These are phyloP conservation scores for Colletotrichum orbiculare DNA, from an alignment of 2,329 filamentous ascomycete genomes.

Conservation along the genomic window DNA sequence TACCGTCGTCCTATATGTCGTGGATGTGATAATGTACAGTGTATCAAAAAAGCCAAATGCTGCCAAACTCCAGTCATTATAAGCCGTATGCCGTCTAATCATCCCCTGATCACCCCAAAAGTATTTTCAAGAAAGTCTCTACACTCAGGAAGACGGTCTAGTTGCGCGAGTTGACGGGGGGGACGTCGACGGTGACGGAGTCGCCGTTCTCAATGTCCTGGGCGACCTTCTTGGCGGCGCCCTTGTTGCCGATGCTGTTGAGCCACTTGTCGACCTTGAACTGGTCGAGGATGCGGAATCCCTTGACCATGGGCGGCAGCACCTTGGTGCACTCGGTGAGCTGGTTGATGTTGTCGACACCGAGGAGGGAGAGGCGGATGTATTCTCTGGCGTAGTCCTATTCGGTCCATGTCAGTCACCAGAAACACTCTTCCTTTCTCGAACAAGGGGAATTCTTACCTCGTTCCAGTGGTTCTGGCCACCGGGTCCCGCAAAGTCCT, in stretches of 20 bases:
- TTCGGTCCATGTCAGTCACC: neutral
- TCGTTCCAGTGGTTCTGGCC: slow-evolving; percentile 55
- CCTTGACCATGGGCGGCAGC: slow-evolving; percentile 48
- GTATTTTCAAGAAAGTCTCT: neutral
- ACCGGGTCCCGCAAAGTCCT: slow-evolving; percentile 46
- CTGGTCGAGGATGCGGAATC: slow-evolving; percentile 31
- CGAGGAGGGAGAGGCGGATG: slow-evolving; percentile 66
- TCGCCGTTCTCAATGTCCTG: slow-evolving; percentile 33
- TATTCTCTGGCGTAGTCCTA: slow-evolving; percentile 65
- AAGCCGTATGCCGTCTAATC: neutral
- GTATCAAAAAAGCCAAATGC: no score
- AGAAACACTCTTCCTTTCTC: no score
- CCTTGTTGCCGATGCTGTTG: slow-evolving; percentile 36
- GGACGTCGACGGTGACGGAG: slow-evolving; percentile 22
- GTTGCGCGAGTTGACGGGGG: slow-evolving; percentile 22
- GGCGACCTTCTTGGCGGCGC: slow-evolving; percentile 31
- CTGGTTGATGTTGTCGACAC: slow-evolving; percentile 66
- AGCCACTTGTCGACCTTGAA: slow-evolving; percentile 38
- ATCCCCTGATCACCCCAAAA: neutral
- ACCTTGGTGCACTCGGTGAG: slow-evolving; percentile 67
- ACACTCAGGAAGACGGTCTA: neutral
- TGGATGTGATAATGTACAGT: no score
- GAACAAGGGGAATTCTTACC: slow-evolving; percentile 42
- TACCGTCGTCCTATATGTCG: no score
- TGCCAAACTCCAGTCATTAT: neutral